Evolutionary conservation across 2,329 filamentous ascomycete genomes (phyloP), one percentile per base, ranked within the genome.

Genomic region (Monosporascus sp.): DNA sequence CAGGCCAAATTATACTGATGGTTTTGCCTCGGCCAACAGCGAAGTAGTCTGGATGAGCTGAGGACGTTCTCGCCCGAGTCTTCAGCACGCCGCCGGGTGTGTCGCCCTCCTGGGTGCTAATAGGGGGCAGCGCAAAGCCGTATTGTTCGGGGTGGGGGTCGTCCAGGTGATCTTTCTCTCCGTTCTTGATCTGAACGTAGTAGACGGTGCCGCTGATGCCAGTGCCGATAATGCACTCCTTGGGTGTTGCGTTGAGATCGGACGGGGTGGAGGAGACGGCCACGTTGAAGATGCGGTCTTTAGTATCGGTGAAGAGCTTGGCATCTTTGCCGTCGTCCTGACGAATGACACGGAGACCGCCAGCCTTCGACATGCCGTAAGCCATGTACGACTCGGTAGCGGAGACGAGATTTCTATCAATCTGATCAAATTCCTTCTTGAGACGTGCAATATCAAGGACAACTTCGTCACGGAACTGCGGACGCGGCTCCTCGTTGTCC

Each of bases 401-500:
- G 5, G 92, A 88, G 49, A 93, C 93, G 34, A 99, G 81, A 58
- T 92, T 95, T 60, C 95, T 89, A 68, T 99, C 94, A 57, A 97
- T 87, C 73, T 97, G 94, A 66, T 99, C 94, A 64, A 97, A 97
- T 5, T 96, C 91, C 75, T 97, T 97, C 80, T 96, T 96, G 59
- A 97, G 80, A 54, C 91, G 85, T 50, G 94, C 93, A 67, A 99
- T 94, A 63, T 96, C 91, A 78, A 96, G 89, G 63, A 96, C 86
- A 44, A 87, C 82, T 60, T 93, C 88, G 53, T 90, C 84, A 38
- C 87, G 86, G 69, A 97, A 86, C 49, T 79, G 73, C 3, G 86
- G 79, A 17, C 82, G 80, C 26, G 78, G 70, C 54, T 84, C 77
- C 16, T 80, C 72, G 56, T 78, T 71, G 59, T 82, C 75, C 68